Percentiles rank a stretch among this genome's conserved stretches.
Evolutionary conservation across 2,329 filamentous ascomycete species (phyloP).

Genomic region (Tolypocladium capitatum): DNA sequence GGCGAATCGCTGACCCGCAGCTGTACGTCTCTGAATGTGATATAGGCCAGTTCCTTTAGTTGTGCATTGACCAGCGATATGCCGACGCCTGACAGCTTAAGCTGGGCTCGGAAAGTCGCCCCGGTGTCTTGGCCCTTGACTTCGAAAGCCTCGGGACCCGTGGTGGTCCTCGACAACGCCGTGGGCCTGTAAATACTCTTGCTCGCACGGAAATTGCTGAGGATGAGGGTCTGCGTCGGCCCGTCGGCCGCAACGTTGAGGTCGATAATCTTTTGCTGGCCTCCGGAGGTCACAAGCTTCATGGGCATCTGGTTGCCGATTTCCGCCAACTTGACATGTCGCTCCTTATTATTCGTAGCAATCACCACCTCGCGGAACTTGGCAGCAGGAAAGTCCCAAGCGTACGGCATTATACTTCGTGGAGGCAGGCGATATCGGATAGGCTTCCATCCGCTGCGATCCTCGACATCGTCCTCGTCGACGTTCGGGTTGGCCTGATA

Average conservation of each 20-base stretch:
- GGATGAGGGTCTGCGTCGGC: slow-evolving; percentile 82
- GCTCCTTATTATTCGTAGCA: slow-evolving; percentile 37
- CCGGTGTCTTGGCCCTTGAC: slow-evolving; percentile 85
- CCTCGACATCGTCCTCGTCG: slow-evolving; percentile 76
- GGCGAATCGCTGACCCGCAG: slow-evolving; percentile 88
- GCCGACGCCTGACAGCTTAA: slow-evolving; percentile 80
- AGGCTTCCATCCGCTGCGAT: slow-evolving; percentile 79
- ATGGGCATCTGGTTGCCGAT: slow-evolving; percentile 94
- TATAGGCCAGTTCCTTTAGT: slow-evolving; percentile 79
- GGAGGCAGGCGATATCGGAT: slow-evolving; percentile 86
- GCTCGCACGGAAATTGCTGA: slow-evolving; percentile 86
- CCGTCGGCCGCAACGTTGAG: slow-evolving; percentile 93
- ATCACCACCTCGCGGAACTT: slow-evolving; percentile 90
- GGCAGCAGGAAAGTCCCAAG: slow-evolving; percentile 97
- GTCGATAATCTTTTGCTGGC: slow-evolving; percentile 79
- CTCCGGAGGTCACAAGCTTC: slow-evolving; percentile 60
- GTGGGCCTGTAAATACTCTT: slow-evolving; percentile 73
- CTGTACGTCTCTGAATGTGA: slow-evolving; percentile 84
- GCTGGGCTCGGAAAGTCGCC: slow-evolving; percentile 76
- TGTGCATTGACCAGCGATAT: slow-evolving; percentile 90
- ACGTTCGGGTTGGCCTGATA: slow-evolving; percentile 89
- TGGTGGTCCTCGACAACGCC: slow-evolving; percentile 34
- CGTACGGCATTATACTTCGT: slow-evolving; percentile 97
- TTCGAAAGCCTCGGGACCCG: slow-evolving; percentile 56
- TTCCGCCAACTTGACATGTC: slow-evolving; percentile 88